These are phyloP conservation scores for Cucumis hystrix DNA, from an alignment of 306 rosid species.

Conservation along the genomic window DNA sequence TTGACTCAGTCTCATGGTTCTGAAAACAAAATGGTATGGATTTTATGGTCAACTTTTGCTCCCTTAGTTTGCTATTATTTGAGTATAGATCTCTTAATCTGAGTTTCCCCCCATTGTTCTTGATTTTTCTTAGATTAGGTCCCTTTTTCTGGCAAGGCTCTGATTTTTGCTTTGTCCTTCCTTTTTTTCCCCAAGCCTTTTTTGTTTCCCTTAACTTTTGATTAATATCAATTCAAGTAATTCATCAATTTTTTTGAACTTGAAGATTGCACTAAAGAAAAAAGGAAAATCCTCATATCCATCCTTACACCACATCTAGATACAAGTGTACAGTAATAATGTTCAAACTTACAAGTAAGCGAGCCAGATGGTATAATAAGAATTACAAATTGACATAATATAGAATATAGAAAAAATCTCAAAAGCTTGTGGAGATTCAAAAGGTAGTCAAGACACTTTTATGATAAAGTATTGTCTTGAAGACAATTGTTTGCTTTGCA, in stretches of 20 bases:
- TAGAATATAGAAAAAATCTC: no score
- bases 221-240: not conserved
- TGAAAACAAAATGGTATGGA: constrained; percentile 5
- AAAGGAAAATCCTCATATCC: not conserved
- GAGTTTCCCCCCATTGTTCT: not conserved
- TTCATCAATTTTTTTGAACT: not conserved
- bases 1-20: constrained; percentile 37
- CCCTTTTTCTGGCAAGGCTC: not conserved
- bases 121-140: not conserved
- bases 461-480: no score
- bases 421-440: no score
- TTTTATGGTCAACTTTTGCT: not conserved
- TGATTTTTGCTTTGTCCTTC: not conserved
- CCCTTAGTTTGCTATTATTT: not conserved
- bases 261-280: not conserved
- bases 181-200: not conserved
- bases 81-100: not conserved
- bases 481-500: no score
- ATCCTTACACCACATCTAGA: not conserved
- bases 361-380: no score
- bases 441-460: no score
- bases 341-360: no score
- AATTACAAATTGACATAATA: no score
- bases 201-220: not conserved
- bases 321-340: no score